Evolutionary conservation across 169 alveolate species (phyloP), one percentile per base, ranked within the genome.

Genomic region (Eimeria maxima): DNA sequence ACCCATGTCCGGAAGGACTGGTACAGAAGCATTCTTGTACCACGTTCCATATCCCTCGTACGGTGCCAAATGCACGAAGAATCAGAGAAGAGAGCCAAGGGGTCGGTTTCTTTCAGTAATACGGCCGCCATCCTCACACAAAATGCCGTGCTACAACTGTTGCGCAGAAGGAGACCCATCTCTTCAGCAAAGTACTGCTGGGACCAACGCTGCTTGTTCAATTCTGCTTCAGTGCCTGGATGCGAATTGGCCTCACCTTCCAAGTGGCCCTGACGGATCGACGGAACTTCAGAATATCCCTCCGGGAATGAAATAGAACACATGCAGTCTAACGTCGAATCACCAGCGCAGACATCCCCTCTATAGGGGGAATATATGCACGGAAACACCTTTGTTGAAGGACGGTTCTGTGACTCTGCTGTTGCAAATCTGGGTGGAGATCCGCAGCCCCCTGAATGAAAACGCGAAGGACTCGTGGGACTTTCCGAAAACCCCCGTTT

Each of bases 131-230:
- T 63, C 78, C 42, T 24, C 24, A 63, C 33, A 47, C 42, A 74
- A 67, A 63, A 63, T 22, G 10, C 63, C 67, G 45, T 18, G 67
- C 83, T 87, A 76, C 94, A 60, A 24, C 94, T 65, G 81, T 67
- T 42, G 65, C 81, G 94, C 94, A 87, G 84, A 33, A 87, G 83
- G 6, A 63, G 94, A 50, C 33, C 83, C 94, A 42, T 18, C 94
- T 87, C 65, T 18, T 45, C 53, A 18, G 22, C 27, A 22, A 87
- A 63, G 1, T 38, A 33, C 65, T 33, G 81, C 47, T 87, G 94
- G 60, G 94, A 87, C 94, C 94, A 87, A 10, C 94, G 94, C 69
- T 87, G 60, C 94, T 38, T 27, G 65, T 65, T 38, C 83, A 63
- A 33, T 29, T 60, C 94, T 11, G 94, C 14, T 27, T 60, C 71